These are phyloP conservation scores for Pyrenophora graminea DNA, from an alignment of 2,329 filamentous ascomycete genomes.

Conservation along the genomic window DNA sequence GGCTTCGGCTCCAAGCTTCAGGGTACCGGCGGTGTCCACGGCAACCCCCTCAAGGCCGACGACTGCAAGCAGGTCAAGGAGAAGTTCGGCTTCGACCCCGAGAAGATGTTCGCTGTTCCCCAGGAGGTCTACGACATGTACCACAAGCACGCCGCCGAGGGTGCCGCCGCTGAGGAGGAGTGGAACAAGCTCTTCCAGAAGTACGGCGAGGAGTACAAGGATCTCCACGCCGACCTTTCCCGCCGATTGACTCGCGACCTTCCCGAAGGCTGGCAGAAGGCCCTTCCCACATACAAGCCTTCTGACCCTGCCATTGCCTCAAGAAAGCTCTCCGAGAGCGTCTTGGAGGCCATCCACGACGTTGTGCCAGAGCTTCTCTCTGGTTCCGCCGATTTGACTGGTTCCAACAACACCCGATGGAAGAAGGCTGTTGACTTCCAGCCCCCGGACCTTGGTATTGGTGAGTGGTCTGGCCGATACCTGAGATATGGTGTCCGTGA, in stretches of 20 bases:
- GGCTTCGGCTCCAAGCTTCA: constrained; percentile 92
- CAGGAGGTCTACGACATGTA: constrained; percentile 94
- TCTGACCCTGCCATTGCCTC: constrained; percentile 83
- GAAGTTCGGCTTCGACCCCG: constrained; percentile 95
- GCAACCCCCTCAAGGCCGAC: constrained; percentile 91
- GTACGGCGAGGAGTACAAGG: constrained; percentile 77
- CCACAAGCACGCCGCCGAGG: constrained; percentile 80
- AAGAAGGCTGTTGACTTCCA: constrained; percentile 98
- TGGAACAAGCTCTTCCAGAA: constrained; percentile 93
- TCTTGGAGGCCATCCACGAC: constrained; percentile 84
- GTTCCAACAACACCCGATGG: constrained; percentile 98
- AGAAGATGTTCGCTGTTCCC: constrained; percentile 89
- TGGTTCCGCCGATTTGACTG: constrained; percentile 96
- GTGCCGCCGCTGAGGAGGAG: constrained; percentile 87
- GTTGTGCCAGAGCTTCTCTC: constrained; percentile 88
- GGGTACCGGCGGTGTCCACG: constrained; percentile 95
- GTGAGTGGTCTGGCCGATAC: constrained; percentile 89
- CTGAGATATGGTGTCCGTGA: constrained; percentile 90
- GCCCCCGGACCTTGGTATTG: constrained; percentile 80
- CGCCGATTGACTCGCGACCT: constrained; percentile 83
- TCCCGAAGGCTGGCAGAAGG: constrained; percentile 95
- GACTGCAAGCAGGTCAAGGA: constrained; percentile 92
- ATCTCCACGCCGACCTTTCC: constrained; percentile 77
- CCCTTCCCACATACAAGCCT: constrained; percentile 86
- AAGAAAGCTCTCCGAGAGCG: constrained; percentile 93